Percentiles rank a stretch among this genome's conserved stretches.
phyloP scores from a whole-genome alignment of 23 red algal genomes.

The Gracilaria caudata region DNA sequence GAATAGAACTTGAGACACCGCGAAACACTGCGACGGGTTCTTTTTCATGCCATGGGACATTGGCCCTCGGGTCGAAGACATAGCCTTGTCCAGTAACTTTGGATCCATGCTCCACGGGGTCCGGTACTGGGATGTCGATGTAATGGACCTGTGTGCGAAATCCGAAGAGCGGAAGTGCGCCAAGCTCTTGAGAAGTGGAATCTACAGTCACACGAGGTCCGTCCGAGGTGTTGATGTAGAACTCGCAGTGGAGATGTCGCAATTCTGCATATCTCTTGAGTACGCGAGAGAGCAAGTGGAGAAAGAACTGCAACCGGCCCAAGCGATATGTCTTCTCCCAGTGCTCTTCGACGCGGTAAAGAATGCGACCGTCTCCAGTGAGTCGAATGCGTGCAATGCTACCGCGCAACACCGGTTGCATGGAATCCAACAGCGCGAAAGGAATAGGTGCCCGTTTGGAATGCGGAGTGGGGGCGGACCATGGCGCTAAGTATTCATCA shows the following conservation, averaged over 20 bases:
- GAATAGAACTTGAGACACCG: conserved; percentile 27
- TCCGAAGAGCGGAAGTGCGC: conserved; percentile 69
- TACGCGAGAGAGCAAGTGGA: conserved; percentile 36
- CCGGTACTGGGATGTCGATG: conserved; percentile 83
- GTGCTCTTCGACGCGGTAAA: conserved; percentile 75
- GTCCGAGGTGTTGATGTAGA: conserved; percentile 76
- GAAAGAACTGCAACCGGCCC: conserved; percentile 70
- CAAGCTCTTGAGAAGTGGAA: conserved; percentile 62
- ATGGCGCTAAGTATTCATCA: conserved; percentile 62
- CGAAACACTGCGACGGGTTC: conserved; percentile 20
- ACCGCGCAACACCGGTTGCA: conserved; percentile 50
- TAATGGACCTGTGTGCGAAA: conserved; percentile 68
- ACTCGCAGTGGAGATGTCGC: conserved; percentile 52
- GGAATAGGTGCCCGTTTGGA: conserved; percentile 8
- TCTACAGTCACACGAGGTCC: conserved; percentile 70
- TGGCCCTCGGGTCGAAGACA: conserved; percentile 2
- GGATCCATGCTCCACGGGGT: conserved; percentile 75
- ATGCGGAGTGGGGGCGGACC: conserved; percentile 35
- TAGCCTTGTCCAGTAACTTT: conserved; percentile 61
- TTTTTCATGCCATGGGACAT: neutral
- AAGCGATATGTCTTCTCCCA: conserved; percentile 79
- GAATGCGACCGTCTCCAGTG: conserved; percentile 41
- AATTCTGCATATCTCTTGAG: conserved; percentile 47
- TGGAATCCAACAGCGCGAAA: conserved; percentile 42
- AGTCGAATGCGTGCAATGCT: conserved; percentile 66